These are phyloP conservation scores for Hsuehochloa calcarea DNA, from an alignment of 176 grass and related monocot species.

Conservation along the genomic window DNA sequence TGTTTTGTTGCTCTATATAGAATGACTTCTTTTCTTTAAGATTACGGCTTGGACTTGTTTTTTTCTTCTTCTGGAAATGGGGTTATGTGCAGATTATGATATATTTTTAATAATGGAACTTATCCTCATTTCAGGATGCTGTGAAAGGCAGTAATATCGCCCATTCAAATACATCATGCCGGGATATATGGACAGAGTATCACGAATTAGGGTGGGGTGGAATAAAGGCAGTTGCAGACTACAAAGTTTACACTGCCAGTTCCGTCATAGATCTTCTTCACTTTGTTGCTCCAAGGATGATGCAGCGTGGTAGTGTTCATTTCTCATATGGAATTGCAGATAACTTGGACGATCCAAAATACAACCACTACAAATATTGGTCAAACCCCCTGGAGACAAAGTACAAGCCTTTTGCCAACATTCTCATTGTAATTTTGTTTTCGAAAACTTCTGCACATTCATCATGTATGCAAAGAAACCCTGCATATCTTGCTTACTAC, in stretches of 20 bases:
- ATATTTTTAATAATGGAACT: not conserved
- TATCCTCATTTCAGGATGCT: constrained; percentile 60
- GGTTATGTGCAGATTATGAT: not conserved
- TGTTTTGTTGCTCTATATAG: not conserved
- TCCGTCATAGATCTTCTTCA: constrained; percentile 81
- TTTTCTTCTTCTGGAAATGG: constrained; percentile 31
- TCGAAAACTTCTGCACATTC: not conserved
- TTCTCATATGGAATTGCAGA: constrained; percentile 97
- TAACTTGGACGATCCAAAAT: constrained; percentile 86
- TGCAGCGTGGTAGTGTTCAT: constrained; percentile 87
- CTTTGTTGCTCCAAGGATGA: constrained; percentile 99
- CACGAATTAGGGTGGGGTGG: constrained; percentile 90
- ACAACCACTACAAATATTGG: constrained; percentile 92
- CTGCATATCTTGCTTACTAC: not conserved
- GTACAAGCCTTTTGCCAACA: constrained; percentile 40
- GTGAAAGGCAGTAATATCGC: constrained; percentile 76
- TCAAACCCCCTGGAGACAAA: constrained; percentile 98
- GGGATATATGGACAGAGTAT: constrained; percentile 97
- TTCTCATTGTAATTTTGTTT: not conserved
- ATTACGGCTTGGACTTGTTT: not conserved
- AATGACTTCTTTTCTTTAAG: constrained; percentile 5
- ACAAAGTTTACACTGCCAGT: constrained; percentile 76
- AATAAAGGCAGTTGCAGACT: constrained; percentile 87
- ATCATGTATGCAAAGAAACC: constrained; percentile 1
- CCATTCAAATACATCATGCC: constrained; percentile 75